phyloP scores from a whole-genome alignment of 768 basidiomycete genomes.

The Tephrocybe rancida region DNA sequence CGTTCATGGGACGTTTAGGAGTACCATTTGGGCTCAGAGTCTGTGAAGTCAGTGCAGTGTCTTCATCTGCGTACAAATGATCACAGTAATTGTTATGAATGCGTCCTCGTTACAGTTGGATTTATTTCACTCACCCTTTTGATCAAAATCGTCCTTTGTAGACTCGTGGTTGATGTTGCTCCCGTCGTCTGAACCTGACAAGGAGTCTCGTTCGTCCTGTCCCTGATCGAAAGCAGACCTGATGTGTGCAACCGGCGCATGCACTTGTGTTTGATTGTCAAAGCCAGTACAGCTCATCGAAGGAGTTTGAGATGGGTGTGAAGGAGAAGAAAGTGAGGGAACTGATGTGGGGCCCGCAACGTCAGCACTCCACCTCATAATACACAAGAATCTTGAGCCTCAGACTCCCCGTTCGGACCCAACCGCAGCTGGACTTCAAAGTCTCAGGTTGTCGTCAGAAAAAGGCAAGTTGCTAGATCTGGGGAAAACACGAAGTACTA shows the following conservation, averaged over 20 bases:
- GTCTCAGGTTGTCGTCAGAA: slow-evolving; percentile 42
- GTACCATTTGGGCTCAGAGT: slow-evolving; percentile 86
- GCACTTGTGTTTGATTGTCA: slow-evolving; percentile 18
- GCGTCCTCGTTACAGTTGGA: neutral
- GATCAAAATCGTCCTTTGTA: slow-evolving; percentile 45
- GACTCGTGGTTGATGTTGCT: slow-evolving; percentile 35
- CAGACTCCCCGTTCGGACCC: slow-evolving; percentile 49
- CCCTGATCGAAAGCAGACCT: slow-evolving; percentile 28
- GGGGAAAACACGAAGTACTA: slow-evolving; percentile 43
- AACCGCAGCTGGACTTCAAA: slow-evolving; percentile 52
- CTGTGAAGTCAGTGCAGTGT: slow-evolving; percentile 65
- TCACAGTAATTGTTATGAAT: neutral
- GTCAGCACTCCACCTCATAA: no score
- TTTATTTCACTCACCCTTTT: slow-evolving; percentile 37
- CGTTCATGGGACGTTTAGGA: slow-evolving; percentile 91
- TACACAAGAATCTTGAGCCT: no score
- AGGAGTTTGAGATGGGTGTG: slow-evolving; percentile 14
- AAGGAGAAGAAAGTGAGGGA: slow-evolving; percentile 15
- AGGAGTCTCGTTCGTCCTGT: slow-evolving; percentile 50
- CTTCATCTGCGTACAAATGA: slow-evolving; percentile 25
- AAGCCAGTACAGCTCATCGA: slow-evolving; percentile 33
- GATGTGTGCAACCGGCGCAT: slow-evolving; percentile 28
- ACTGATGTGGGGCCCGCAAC: slow-evolving; percentile 26
- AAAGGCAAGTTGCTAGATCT: slow-evolving; percentile 44
- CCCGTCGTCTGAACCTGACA: slow-evolving; percentile 62